Percentiles rank a stretch among this genome's conserved stretches.
phyloP scores from a whole-genome alignment of 2,329 filamentous ascomycete genomes.

The Lachnellula occidentalis region DNA sequence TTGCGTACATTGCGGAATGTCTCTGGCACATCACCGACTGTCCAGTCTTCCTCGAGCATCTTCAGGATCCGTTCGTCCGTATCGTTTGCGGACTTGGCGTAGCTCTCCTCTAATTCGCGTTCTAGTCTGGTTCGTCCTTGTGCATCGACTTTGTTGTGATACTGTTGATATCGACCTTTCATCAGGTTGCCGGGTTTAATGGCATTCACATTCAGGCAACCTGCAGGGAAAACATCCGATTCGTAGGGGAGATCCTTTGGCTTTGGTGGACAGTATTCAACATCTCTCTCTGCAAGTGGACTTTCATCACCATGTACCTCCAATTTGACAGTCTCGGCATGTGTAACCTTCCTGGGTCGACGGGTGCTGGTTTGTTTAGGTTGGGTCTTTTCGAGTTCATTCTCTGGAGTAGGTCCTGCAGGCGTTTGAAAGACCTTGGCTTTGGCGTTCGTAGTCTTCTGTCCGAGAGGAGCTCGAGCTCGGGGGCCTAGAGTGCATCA shows the following conservation, averaged over 20 bases:
- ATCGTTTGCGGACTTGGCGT: constrained; percentile 39
- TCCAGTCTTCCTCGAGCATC: constrained; percentile 59
- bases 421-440: constrained; percentile 61
- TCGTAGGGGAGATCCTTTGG: constrained; percentile 61
- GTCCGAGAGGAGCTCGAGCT: constrained; percentile 75
- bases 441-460: constrained; percentile 97
- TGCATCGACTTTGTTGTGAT: constrained; percentile 59
- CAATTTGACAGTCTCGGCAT: constrained; percentile 54
- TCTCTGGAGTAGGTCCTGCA: constrained; percentile 53
- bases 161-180: constrained; percentile 57
- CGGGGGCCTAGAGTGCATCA: constrained; percentile 38
- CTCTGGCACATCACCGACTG: constrained; percentile 50
- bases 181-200: constrained; percentile 54
- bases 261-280: constrained; percentile 84
- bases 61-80: constrained; percentile 63
- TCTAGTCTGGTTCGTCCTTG: constrained; percentile 60
- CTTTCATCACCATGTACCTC: constrained; percentile 53
- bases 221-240: constrained; percentile 61
- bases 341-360: constrained; percentile 50
- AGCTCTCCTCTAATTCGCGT: constrained; percentile 50
- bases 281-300: constrained; percentile 58
- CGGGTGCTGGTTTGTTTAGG: constrained; percentile 49
- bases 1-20: constrained; percentile 32
- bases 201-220: constrained; percentile 49
- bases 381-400: constrained; percentile 58